Percentiles rank a stretch among this genome's conserved stretches.
Evolutionary conservation across 345 rosid genomes (phyloP).

Genomic region (Syzygium aromaticum): DNA sequence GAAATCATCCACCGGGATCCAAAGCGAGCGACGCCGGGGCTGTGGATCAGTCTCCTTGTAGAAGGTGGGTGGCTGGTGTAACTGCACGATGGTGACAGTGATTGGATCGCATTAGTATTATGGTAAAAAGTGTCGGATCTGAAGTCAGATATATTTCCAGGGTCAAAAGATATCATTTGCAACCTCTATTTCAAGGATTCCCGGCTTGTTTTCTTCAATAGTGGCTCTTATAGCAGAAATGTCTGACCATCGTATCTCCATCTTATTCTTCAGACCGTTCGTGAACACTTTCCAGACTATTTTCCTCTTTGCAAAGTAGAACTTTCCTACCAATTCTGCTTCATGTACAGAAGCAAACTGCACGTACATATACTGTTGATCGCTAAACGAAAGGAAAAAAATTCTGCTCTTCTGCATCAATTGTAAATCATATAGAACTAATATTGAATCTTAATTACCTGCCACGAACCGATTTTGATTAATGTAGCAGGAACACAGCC

Average conservation of each 20-base stretch:
- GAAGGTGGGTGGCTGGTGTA: slow-evolving; percentile 8
- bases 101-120: not conserved
- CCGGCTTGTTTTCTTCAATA: slow-evolving; percentile 6
- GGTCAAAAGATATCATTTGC: not conserved
- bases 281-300: slow-evolving; percentile 58
- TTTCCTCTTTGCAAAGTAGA: slow-evolving; percentile 44
- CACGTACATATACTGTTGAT: not conserved
- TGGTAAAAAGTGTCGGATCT: not conserved
- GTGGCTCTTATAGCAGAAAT: slow-evolving; percentile 17
- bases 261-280: slow-evolving; percentile 20
- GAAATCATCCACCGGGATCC: slow-evolving; percentile 8
- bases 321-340: slow-evolving; percentile 47
- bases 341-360: slow-evolving; percentile 25
- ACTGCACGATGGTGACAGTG: slow-evolving; percentile 1
- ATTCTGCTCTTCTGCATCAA: not conserved
- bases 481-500: slow-evolving; percentile 1
- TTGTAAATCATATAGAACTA: not conserved
- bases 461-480: slow-evolving; percentile 34
- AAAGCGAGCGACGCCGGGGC: slow-evolving; percentile 8
- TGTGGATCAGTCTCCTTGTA: slow-evolving; percentile 3
- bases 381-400: not conserved
- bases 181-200: slow-evolving; percentile 27
- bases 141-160: not conserved
- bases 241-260: slow-evolving; percentile 29
- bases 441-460: slow-evolving; percentile 16